Conservation (phyloP, 805 yeast genomes). For the Yamadazyma nakazawae region DNA sequence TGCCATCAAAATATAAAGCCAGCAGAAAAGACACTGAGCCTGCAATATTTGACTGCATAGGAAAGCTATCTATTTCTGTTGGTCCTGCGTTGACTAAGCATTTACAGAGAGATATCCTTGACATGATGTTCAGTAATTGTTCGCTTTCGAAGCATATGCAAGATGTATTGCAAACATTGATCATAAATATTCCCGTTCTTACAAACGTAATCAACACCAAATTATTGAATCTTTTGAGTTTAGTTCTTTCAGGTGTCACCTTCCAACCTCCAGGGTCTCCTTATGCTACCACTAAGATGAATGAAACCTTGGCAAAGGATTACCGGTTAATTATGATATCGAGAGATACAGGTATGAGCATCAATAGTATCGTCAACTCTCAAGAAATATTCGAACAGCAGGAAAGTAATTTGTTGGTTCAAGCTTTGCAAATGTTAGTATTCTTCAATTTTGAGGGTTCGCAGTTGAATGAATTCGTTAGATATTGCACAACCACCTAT, state of each 20-base stretch:
- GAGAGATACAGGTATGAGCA: slow-evolving; percentile 57
- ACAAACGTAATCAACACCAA: slow-evolving; percentile 70
- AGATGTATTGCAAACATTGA: slow-evolving; percentile 64
- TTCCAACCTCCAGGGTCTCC: slow-evolving; percentile 89
- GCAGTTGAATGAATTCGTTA: slow-evolving; percentile 81
- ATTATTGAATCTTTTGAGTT: slow-evolving; percentile 66
- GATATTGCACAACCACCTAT: slow-evolving; percentile 79
- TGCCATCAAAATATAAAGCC: slow-evolving; percentile 51
- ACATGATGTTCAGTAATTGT: slow-evolving; percentile 69
- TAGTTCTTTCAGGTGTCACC: slow-evolving; percentile 74
- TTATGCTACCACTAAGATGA: slow-evolving; percentile 55
- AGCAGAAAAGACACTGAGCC: slow-evolving; percentile 72
- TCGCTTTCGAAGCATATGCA: slow-evolving; percentile 83
- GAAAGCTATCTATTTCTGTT: slow-evolving; percentile 80
- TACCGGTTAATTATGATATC: slow-evolving; percentile 72
- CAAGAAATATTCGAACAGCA: slow-evolving; percentile 30
- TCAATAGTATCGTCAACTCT: slow-evolving; percentile 30
- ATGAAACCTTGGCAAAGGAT: slow-evolving; percentile 64
- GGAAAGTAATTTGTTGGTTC: slow-evolving; percentile 55
- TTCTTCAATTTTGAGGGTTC: slow-evolving; percentile 71
- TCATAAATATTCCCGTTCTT: slow-evolving; percentile 74
- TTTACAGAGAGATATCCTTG: slow-evolving; percentile 75
- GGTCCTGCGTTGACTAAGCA: slow-evolving; percentile 93
- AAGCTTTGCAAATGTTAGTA: slow-evolving; percentile 74
- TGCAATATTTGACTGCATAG: slow-evolving; percentile 84